Evolutionary conservation across 2,329 filamentous ascomycete genomes (phyloP).

Genomic region (Penicillium sp.): DNA sequence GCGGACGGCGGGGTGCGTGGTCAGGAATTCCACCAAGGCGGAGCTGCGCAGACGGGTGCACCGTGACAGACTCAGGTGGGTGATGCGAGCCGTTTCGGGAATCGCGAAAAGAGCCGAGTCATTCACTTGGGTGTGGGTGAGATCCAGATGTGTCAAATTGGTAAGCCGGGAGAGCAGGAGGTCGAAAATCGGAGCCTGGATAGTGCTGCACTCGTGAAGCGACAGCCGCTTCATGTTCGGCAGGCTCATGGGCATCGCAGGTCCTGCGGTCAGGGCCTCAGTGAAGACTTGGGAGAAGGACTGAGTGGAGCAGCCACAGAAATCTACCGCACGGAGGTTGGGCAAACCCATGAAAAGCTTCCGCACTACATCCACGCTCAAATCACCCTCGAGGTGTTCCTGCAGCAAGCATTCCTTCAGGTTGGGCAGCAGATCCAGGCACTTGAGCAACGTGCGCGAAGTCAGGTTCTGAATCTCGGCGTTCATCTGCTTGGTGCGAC

Average conservation of each 20-base stretch:
- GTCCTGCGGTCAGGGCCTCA: conserved; percentile 56
- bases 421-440: conserved; percentile 73
- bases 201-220: conserved; percentile 77
- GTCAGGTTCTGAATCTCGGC: conserved; percentile 78
- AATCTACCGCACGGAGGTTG: conserved; percentile 71
- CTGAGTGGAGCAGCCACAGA: conserved; percentile 75
- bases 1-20: conserved; percentile 71
- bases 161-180: conserved; percentile 72
- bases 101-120: conserved; percentile 73
- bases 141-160: conserved; percentile 75
- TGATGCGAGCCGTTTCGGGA: conserved; percentile 72
- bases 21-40: conserved; percentile 72
- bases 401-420: conserved; percentile 79
- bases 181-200: conserved; percentile 72
- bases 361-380: conserved; percentile 69
- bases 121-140: conserved; percentile 78
- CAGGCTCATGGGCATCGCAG: conserved; percentile 57
- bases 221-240: conserved; percentile 71
- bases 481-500: conserved; percentile 76
- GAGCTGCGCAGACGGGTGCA: conserved; percentile 72
- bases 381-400: conserved; percentile 79
- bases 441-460: conserved; percentile 72
- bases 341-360: conserved; percentile 74
- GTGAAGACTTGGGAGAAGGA: conserved; percentile 71
- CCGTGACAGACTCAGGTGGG: conserved; percentile 78